A percentile compares a stretch with the other conserved stretches of the same genome.
Evolutionary conservation across 169 alveolate genomes (phyloP).

Genomic region (Cryptosporidium meleagridis): DNA sequence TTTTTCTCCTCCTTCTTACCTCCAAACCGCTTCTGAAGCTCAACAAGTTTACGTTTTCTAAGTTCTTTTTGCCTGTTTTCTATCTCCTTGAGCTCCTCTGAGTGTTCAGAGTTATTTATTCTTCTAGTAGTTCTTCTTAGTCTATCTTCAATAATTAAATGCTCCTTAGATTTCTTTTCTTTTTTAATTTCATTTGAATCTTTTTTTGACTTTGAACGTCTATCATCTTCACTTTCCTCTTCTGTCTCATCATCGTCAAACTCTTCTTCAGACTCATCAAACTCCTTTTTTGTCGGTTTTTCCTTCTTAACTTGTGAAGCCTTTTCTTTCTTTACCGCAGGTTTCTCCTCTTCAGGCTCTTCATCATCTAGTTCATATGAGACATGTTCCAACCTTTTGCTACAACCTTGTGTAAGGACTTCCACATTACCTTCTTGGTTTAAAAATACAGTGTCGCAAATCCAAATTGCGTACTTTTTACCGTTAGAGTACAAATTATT

Average conservation of each 20-base stretch:
- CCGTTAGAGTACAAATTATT: constrained; percentile 80
- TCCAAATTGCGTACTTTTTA: constrained; percentile 87
- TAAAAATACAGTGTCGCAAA: constrained; percentile 89
- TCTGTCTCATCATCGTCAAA: constrained; percentile 35
- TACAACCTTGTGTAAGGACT: constrained; percentile 82
- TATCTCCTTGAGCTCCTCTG: constrained; percentile 59
- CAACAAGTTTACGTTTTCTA: constrained; percentile 81
- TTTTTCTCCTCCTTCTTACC: constrained; percentile 66
- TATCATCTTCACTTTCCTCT: constrained; percentile 12
- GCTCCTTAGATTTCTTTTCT: constrained; percentile 15
- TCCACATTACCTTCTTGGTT: constrained; percentile 79
- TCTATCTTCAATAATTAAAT: constrained; percentile 49
- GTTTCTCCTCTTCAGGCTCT: constrained; percentile 76
- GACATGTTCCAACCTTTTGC: constrained; percentile 84
- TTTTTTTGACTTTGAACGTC: neutral
- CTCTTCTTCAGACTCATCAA: neutral
- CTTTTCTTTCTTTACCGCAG: constrained; percentile 15
- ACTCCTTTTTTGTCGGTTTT: constrained; percentile 10
- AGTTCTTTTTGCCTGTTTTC: constrained; percentile 82
- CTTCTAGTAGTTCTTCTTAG: constrained; percentile 54
- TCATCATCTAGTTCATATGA: constrained; percentile 88
- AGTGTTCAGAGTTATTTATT: constrained; percentile 49
- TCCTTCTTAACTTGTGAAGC: neutral
- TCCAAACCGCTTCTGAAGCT: constrained; percentile 81
- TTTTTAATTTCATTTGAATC: neutral